Base-by-base conservation (phyloP, 2,329 filamentous ascomycete genomes). In the Oidium heveae region DNA sequence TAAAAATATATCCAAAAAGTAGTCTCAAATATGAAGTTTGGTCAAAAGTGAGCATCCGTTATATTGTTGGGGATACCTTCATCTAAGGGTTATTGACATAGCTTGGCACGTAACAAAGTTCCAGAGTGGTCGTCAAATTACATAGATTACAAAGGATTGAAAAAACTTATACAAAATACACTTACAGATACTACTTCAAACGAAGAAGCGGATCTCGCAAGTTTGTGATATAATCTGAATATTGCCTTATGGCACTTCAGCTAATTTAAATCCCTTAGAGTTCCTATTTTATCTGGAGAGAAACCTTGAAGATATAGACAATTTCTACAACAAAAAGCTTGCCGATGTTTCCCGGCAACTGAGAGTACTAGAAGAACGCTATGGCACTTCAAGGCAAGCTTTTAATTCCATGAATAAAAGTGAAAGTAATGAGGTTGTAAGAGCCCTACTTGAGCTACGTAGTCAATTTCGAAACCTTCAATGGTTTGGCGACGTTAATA, bases 401-500 rank as follows among this genome's bases (percentile, higher is more conserved):
- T 74, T 80, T 34, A 76, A 84, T 57, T 76, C 77, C 56, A 76
- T 94, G 58, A 89, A 95, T 65, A 76, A 81, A 58, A 86, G 95
- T 65, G 91, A 98, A 68, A 74, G 82, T 46, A 86, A 95, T 66
- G 91, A 98, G 68, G 73, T 96, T 50, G 84, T 93, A 71, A 86
- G 84, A 37, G 87, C 88, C 37, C 72, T 98, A 53, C 75, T 96
- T 34, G 91, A 98, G 68, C 73, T 96, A 57, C 79, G 91, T 56
- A 82, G 81, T 54, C 85, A 93, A 65, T 70, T 96, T 60, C 77
- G 91, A 57, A 96, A 96, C 63, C 72, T 98, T 54, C 85, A 94
- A 67, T 96, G 88, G 88, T 98, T 96, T 66, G 89, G 88, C 52
- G 89, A 96, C 69, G 89, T 96, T 63, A 98, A 98, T 67, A 79